Base-by-base conservation (phyloP, 176 grass and related monocot species). In the Hordeum marinum region DNA sequence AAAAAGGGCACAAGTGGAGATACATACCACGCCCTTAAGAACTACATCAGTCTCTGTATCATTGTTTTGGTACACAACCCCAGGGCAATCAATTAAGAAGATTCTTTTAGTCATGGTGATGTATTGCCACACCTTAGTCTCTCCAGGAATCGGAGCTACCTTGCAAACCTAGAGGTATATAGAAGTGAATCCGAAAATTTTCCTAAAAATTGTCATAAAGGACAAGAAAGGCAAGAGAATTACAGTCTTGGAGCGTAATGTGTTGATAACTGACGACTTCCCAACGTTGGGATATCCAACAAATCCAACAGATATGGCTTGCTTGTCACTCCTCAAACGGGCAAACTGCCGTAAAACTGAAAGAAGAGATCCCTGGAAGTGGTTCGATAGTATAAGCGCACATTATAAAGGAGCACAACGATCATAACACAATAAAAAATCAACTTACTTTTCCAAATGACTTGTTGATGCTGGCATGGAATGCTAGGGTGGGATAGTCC, bases 201-300 rank as follows among this genome's bases (percentile, higher is more conserved):
- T 8, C 82, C 1, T 27, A 60, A 31, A 64, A 79, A 80, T 46
- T 63, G 63, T 27, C 79, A 86, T 72, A 1, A 52, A 85, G 82
- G 77, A 20, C 48, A 75, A 23, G 26, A 75, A 43, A 65, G 76
- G 21, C 75, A 13, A 68, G 66, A 74, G 8, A 59, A 80, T 90
- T 94, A 98, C 96, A 94, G 78, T 98, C 79, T 98, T 98, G 9
- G 96, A 94, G 48, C 96, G 96, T 62, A 98, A 86, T 36, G 96
- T 98, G 50, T 98, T 98, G 79, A 98, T 98, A 86, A 95, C 96
- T 84, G 96, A 98, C 52, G 96, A 98, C 81, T 98, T 98, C 57
- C 96, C 96, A 85, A 98, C 93, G 87, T 98, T 98, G 78, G 96
- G 96, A 84, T 98, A 98, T 81, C 96, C 96, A 88, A 98, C 89